Percentiles rank a stretch among this genome's conserved stretches.
phyloP scores from a whole-genome alignment of 108 stramenopile species.

The Chaetoceros tenuissimus region DNA sequence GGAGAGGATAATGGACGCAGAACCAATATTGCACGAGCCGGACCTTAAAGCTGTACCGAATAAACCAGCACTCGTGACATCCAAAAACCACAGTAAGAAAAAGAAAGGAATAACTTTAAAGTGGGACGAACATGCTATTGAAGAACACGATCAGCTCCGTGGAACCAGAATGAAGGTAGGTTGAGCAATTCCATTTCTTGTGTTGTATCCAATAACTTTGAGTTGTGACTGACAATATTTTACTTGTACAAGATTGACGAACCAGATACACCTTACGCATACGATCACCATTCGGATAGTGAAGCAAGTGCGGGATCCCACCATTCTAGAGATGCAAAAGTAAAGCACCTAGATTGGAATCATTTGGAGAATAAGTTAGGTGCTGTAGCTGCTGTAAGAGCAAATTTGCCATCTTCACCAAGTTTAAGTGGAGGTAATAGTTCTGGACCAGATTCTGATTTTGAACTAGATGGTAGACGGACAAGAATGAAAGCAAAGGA shows the following conservation, averaged over 20 bases:
- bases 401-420: slow-evolving; percentile 33
- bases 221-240: no score
- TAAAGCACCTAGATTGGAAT: slow-evolving; percentile 36
- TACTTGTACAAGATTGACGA: slow-evolving; percentile 59
- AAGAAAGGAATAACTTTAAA: slow-evolving; percentile 35
- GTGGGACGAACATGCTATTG: slow-evolving; percentile 82
- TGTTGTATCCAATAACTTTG: no score
- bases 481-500: slow-evolving; percentile 41
- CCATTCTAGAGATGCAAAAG: slow-evolving; percentile 34
- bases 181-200: slow-evolving; percentile 2
- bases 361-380: slow-evolving; percentile 56
- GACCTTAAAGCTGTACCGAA: neutral
- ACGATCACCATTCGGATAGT: slow-evolving; percentile 58
- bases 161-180: slow-evolving; percentile 80
- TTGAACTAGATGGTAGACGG: slow-evolving; percentile 32
- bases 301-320: slow-evolving; percentile 43
- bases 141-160: slow-evolving; percentile 76
- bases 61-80: slow-evolving; percentile 17
- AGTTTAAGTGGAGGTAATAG: slow-evolving; percentile 18
- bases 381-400: slow-evolving; percentile 51
- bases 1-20: no score
- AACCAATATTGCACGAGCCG: neutral
- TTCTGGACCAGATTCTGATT: slow-evolving; percentile 16
- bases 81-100: slow-evolving; percentile 10
- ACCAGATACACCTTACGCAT: slow-evolving; percentile 81